Base-by-base conservation (phyloP, 1,284 basidiomycete species). In the Trichosporon inkin region DNA sequence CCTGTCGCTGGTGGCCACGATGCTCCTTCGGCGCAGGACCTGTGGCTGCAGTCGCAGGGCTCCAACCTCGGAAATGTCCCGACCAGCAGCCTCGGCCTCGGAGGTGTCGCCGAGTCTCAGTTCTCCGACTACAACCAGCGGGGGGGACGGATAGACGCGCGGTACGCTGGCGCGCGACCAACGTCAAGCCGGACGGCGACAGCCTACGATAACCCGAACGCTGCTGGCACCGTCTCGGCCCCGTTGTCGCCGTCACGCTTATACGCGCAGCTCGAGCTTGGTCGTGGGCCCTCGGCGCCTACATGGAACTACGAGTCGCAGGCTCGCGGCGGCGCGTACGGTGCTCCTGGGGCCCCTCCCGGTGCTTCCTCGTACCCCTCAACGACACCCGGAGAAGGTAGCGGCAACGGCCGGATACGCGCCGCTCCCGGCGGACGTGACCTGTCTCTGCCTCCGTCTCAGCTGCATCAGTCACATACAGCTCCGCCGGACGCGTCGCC, bases 21-120 rank as follows among this genome's bases (percentile, higher is more conserved):
- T 16, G 35, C 38, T 38, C 54, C 55, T 13, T 40, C 55, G 13
- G 75, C 75, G 10, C 74, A 76, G 58, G 75, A 78, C 40, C 49
- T 73, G 40, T 77, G 75, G 77, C 67, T 77, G 6, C 68, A 72
- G 11, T 71, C 71, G 55, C 75, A 77, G 59, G 74, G 74, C 14
- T 36, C 71, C 1, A 76, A 71, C 57, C 70, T 75, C 34, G 74
- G 74, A 34, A 69, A 69, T 24, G 64, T 71, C 3, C 40, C 41
- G 24, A 37, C 53, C 13, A 60, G 67, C 17, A 55, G 57, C 34
- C 62, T 74, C 7, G 72, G 71, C 6, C 64, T 74, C 20, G 71
- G 69, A 8, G 61, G 61, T 2, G 53, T 62, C 5, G 55, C 36
- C 49, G 63, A 64, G 53, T 28, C 55, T 11, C 47, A 58, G 6